Percentiles rank a stretch among this genome's conserved stretches.
These are phyloP conservation scores for Platanthera zijinensis DNA, from an alignment of 106 monocot species.

Conservation along the genomic window DNA sequence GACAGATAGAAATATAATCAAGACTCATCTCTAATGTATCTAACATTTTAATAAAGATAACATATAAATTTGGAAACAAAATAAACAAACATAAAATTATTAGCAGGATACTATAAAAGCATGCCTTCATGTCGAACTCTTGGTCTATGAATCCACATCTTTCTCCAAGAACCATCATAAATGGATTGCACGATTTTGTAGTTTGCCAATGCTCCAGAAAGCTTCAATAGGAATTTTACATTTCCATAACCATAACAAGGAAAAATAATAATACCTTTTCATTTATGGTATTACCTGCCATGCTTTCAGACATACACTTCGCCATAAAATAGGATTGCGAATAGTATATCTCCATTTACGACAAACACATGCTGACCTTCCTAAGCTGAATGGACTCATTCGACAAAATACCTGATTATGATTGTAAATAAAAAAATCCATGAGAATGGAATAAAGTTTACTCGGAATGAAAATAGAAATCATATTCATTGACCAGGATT, in stretches of 20 bases:
- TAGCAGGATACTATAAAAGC: neutral
- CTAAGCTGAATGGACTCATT: slow-evolving; percentile 67
- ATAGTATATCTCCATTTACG: slow-evolving; percentile 88
- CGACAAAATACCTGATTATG: slow-evolving; percentile 66
- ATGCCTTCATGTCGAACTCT: slow-evolving; percentile 88
- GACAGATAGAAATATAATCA: neutral
- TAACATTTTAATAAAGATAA: slow-evolving; percentile 3
- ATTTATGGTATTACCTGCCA: slow-evolving; percentile 70
- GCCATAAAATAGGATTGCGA: slow-evolving; percentile 87
- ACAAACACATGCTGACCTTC: slow-evolving; percentile 90
- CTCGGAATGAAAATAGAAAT: neutral
- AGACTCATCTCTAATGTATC: neutral
- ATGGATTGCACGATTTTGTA: slow-evolving; percentile 43
- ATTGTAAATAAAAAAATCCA: neutral
- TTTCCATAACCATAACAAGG: slow-evolving; percentile 8
- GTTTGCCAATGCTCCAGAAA: slow-evolving; percentile 59
- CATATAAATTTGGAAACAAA: neutral
- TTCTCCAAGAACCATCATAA: slow-evolving; percentile 92
- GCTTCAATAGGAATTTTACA: slow-evolving; percentile 28
- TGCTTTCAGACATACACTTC: slow-evolving; percentile 70
- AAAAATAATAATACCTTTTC: neutral
- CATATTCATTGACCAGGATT: neutral
- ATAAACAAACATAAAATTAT: neutral
- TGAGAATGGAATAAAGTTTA: neutral
- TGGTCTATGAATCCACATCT: slow-evolving; percentile 89